Conservation (phyloP, 148 eudicot species). For the Persicaria tinctoria region DNA sequence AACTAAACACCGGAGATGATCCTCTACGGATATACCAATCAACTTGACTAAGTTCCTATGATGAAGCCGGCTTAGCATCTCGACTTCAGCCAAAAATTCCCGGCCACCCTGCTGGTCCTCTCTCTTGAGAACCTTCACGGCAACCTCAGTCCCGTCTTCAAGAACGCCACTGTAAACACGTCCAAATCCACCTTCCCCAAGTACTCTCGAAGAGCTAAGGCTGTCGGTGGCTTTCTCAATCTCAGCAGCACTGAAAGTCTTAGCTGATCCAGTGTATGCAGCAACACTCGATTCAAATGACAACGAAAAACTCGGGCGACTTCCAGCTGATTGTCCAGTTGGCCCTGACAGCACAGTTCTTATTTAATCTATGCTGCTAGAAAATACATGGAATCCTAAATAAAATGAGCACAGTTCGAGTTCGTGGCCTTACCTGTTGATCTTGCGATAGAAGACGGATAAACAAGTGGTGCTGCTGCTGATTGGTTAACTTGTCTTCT, state of each 20-base stretch:
- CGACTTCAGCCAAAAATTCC: conserved; percentile 88
- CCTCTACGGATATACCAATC: conserved; percentile 83
- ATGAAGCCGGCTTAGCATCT: conserved; percentile 94
- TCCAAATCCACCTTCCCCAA: conserved; percentile 98
- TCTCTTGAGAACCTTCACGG: conserved; percentile 85
- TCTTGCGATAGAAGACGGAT: conserved; percentile 47
- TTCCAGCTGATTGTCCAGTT: conserved; percentile 44
- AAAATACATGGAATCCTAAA: no score
- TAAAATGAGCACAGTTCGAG: no score
- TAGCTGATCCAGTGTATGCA: conserved; percentile 66
- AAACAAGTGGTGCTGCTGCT: conserved; percentile 34
- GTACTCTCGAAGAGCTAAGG: conserved; percentile 44
- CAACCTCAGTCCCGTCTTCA: conserved; percentile 69
- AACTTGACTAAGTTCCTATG: conserved; percentile 88
- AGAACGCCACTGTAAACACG: conserved; percentile 69
- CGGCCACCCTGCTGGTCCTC: conserved; percentile 90
- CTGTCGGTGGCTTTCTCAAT: conserved; percentile 71
- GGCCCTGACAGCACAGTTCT: conserved; percentile 31
- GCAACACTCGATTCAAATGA: conserved; percentile 61
- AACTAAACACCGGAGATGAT: conserved; percentile 59
- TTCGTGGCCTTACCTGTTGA: conserved; percentile 50
- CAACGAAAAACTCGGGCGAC: conserved; percentile 55
- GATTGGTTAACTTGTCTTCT: conserved; percentile 24
- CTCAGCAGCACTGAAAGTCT: conserved; percentile 56
- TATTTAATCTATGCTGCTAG: background rate